These are phyloP conservation scores for Aspergillus hancockii DNA, from an alignment of 495 filamentous ascomycete genomes.

Conservation along the genomic window DNA sequence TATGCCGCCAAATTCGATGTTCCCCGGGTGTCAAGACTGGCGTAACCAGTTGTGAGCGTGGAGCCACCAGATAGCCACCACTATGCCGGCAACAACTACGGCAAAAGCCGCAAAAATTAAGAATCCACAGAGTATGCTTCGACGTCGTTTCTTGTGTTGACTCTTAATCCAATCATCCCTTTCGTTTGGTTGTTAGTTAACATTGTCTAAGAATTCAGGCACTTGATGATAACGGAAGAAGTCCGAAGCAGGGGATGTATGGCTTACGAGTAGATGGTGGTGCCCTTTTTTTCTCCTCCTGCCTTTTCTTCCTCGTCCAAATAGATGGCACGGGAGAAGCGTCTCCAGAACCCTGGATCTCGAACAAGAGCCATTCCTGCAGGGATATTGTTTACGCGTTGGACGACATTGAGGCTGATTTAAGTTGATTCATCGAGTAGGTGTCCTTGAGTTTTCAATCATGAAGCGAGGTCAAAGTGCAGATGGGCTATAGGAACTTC, in stretches of 20 bases:
- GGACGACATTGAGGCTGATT: slow-evolving; percentile 10
- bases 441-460: background rate
- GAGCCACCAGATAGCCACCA: slow-evolving; percentile 41
- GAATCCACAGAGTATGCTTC: slow-evolving; percentile 37
- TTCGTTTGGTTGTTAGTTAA: background rate
- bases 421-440: background rate
- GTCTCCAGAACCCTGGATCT: slow-evolving; percentile 64
- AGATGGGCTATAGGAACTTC: background rate
- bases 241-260: background rate
- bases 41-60: slow-evolving; percentile 42
- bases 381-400: slow-evolving; percentile 2
- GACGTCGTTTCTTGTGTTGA: slow-evolving; percentile 36
- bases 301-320: slow-evolving; percentile 39
- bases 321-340: slow-evolving; percentile 62
- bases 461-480: background rate
- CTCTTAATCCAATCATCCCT: slow-evolving; percentile 37
- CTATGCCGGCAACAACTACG: slow-evolving; percentile 28
- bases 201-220: background rate
- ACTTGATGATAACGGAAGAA: background rate
- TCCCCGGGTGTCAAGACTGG: background rate
- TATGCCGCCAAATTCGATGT: background rate
- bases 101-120: slow-evolving; percentile 32
- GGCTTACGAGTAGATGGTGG: slow-evolving; percentile 20
- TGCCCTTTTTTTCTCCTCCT: slow-evolving; percentile 16
- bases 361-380: slow-evolving; percentile 46